Base-by-base conservation (phyloP, 257 asterid species). In the Solanum verrucosum region DNA sequence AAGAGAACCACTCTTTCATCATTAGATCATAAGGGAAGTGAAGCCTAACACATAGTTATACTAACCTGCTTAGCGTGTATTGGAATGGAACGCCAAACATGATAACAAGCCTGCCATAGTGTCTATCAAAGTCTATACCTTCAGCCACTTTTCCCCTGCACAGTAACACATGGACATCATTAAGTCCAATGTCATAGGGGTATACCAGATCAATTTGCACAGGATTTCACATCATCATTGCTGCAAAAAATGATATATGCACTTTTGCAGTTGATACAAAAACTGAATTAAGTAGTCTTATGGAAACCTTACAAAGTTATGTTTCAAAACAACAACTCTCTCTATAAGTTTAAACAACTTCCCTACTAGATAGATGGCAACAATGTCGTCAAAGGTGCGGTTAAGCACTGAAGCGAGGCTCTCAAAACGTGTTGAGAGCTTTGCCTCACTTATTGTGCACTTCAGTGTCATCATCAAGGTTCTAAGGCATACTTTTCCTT, bases 131-230 rank as follows among this genome's bases (percentile, higher is more conserved):
- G 90, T 97, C 99, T 87, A 97, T 97, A 89, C 99, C 99, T 91
- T 97, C 99, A 1, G 99, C 99, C 81, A 97, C 99, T 93, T 97
- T 97, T 56, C 99, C 99, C 95, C 99, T 97, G 96, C 90, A 89
- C 35, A 68, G 85, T 83, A 83, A 82, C 87, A 46, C 44, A 49
- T 1, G 15, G 83, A 59, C 68, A 70, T 67, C 27, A 5, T 68
- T 21, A n/a, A 84, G 79, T 15, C 65, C 60, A 67, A 52, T 25
- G 59, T 67, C 77, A 40, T 77, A 77, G 23, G 20, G 56, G 31
- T 77, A 77, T 38, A 77, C 23, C 84, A 77, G 20, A 75, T 77
- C 84, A n/a, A 38, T n/a, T 77, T 77, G 31, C 34, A 40, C 59
- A n/a, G 15, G 21, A 49, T 77, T 23, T 77, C 60, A 77, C 59